Conservation (phyloP, 192 early-diverging fungal species). For the Paraglomus occultum region DNA sequence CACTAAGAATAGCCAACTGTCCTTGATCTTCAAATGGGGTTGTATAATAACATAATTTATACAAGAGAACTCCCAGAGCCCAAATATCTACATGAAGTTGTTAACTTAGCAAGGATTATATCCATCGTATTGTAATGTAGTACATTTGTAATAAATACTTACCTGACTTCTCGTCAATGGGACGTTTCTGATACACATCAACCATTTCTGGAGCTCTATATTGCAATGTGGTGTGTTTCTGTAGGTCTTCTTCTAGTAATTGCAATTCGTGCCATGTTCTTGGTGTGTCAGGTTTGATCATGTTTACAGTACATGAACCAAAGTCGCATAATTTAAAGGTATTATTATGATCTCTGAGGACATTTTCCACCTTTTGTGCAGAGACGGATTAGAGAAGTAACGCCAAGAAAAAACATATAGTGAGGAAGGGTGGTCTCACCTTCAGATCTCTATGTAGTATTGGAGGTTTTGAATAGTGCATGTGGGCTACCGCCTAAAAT, state of each 20-base stretch:
- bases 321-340: slow-evolving; percentile 95
- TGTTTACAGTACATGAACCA: slow-evolving; percentile 77
- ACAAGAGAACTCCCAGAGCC: slow-evolving; percentile 93
- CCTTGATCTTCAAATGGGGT: slow-evolving; percentile 95
- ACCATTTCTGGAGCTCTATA: slow-evolving; percentile 96
- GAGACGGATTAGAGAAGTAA: no score
- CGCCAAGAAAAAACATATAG: no score
- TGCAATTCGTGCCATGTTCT: slow-evolving; percentile 67
- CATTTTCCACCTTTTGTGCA: slow-evolving; percentile 63
- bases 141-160: neutral
- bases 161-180: slow-evolving; percentile 81
- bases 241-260: slow-evolving; percentile 85
- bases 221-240: slow-evolving; percentile 86
- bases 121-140: slow-evolving; percentile 48
- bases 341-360: slow-evolving; percentile 53
- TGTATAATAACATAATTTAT: slow-evolving; percentile 93
- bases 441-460: slow-evolving; percentile 86
- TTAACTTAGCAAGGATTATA: slow-evolving; percentile 7
- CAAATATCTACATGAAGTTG: slow-evolving; percentile 45
- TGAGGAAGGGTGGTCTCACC: slow-evolving; percentile 7
- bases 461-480: slow-evolving; percentile 83
- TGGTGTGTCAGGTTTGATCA: slow-evolving; percentile 47
- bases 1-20: slow-evolving; percentile 85
- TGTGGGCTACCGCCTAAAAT: slow-evolving; percentile 77
- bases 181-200: slow-evolving; percentile 82